phyloP scores from a whole-genome alignment of 1,284 basidiomycete species.

The Cryptococcus depauperatus region DNA sequence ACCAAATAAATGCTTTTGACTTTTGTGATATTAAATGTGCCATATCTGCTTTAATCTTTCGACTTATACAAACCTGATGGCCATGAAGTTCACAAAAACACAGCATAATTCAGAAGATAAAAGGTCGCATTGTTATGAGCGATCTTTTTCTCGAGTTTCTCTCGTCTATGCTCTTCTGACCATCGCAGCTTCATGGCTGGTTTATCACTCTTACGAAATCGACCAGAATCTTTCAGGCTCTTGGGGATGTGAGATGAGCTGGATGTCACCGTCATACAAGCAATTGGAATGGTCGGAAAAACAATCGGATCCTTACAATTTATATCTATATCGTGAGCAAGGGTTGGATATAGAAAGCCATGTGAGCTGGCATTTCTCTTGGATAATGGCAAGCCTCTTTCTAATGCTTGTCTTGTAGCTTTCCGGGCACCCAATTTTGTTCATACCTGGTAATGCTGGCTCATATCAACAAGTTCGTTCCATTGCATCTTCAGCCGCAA shows the following conservation, averaged over 20 bases:
- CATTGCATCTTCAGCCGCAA: constrained; percentile 79
- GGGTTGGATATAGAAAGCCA: constrained; percentile 61
- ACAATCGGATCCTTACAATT: constrained; percentile 60
- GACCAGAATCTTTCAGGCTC: constrained; percentile 20
- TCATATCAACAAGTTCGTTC: constrained; percentile 90
- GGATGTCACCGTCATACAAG: constrained; percentile 84
- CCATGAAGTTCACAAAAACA: too few relatives aligned
- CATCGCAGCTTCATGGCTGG: neutral
- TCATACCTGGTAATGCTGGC: constrained; percentile 95
- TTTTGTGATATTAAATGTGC: too few relatives aligned
- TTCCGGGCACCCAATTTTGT: constrained; percentile 70
- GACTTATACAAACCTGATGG: too few relatives aligned
- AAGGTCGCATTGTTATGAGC: too few relatives aligned
- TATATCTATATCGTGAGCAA: constrained; percentile 87
- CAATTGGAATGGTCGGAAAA: constrained; percentile 56
- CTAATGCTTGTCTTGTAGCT: constrained; percentile 39
- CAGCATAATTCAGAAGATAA: too few relatives aligned
- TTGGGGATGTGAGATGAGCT: constrained; percentile 80
- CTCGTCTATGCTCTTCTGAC: constrained; percentile 1
- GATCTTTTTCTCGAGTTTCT: too few relatives aligned
- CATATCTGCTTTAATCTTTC: too few relatives aligned
- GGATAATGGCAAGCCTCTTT: neutral
- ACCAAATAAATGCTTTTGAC: too few relatives aligned
- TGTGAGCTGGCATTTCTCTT: too few relatives aligned
- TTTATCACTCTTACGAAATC: constrained; percentile 5